Evolutionary conservation across 140 eudicot species (phyloP).

Genomic region (Bidens hawaiensis): DNA sequence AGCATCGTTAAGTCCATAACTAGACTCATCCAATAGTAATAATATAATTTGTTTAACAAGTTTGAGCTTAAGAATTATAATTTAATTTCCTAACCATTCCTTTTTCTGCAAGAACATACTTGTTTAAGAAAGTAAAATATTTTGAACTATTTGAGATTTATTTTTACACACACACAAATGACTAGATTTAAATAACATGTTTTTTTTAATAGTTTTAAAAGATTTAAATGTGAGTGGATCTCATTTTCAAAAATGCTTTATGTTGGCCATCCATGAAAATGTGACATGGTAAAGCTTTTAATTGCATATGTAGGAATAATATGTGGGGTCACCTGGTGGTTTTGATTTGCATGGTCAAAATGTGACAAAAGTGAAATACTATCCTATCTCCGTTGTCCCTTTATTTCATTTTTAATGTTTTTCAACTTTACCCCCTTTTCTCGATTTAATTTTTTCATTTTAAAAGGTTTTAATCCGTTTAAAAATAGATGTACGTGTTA

Average conservation of each 20-base stretch:
- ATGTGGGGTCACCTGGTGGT: constrained; percentile 4
- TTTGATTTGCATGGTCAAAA: constrained; percentile 13
- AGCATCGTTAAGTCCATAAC: background rate
- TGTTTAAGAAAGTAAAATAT: background rate
- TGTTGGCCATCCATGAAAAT: constrained; percentile 1
- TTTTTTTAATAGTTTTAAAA: background rate
- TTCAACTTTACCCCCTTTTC: constrained; percentile 11
- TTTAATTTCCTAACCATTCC: background rate
- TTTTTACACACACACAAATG: background rate
- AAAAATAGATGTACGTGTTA: too few relatives aligned
- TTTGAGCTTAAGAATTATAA: background rate
- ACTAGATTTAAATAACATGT: background rate
- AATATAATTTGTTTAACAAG: too few relatives aligned
- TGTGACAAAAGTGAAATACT: constrained; percentile 23
- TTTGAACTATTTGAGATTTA: background rate
- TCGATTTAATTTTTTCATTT: background rate
- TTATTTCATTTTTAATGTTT: constrained; percentile 1
- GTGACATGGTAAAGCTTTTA: constrained; percentile 24
- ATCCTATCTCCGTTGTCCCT: background rate
- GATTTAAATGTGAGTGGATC: constrained; percentile 1
- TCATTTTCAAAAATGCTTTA: background rate
- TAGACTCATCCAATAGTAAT: background rate
- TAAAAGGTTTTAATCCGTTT: background rate
- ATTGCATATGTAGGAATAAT: constrained; percentile 10
- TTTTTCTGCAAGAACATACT: background rate